Base-by-base conservation (phyloP, 768 basidiomycete genomes). In the Hygrocybe coccinea region DNA sequence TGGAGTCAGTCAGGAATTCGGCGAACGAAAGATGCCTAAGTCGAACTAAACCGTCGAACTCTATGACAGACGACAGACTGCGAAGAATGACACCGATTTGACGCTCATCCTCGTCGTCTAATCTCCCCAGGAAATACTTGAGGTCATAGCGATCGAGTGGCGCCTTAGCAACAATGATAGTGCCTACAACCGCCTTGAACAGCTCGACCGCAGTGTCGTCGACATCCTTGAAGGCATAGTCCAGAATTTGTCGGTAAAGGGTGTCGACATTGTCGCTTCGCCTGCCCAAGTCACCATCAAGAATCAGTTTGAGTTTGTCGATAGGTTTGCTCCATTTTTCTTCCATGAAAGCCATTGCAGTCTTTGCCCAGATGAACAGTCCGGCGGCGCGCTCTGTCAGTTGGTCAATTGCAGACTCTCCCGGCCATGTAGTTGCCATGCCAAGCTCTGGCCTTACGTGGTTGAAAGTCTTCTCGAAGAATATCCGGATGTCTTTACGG, bases 361-460 rank as follows among this genome's bases (percentile, higher is more conserved):
- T 55, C 34, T 37, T 43, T 3, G n/a, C 14, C 52, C 52, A 53
- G 15, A 53, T 25, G 21, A 53, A 53, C 17, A 53, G 54, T 2
- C 54, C 54, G 3, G 29, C 44, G 12, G 54, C 11, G 11, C 25
- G 46, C n/a, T n/a, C n/a, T n/a, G n/a, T n/a, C n/a, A n/a, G n/a
- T n/a, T n/a, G n/a, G n/a, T n/a, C n/a, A n/a, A 12, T 35, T n/a
- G n/a, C n/a, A n/a, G n/a, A n/a, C n/a, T 14, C 65, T 59, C 12
- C 50, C 54, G 1, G 71, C 64, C n/a, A 75, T 59, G 19, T 46
- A 38, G 17, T 37, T 22, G 48, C 50, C 41, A 34, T 59, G 54
- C 2, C 14, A 17, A 9, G 49, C n/a, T n/a, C n/a, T n/a, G n/a
- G n/a, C n/a, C n/a, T n/a, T n/a, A n/a, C n/a, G n/a, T n/a, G n/a